A percentile compares a stretch with the other conserved stretches of the same genome.
Conservation (phyloP, 345 rosid genomes). For the Salix exigua region DNA sequence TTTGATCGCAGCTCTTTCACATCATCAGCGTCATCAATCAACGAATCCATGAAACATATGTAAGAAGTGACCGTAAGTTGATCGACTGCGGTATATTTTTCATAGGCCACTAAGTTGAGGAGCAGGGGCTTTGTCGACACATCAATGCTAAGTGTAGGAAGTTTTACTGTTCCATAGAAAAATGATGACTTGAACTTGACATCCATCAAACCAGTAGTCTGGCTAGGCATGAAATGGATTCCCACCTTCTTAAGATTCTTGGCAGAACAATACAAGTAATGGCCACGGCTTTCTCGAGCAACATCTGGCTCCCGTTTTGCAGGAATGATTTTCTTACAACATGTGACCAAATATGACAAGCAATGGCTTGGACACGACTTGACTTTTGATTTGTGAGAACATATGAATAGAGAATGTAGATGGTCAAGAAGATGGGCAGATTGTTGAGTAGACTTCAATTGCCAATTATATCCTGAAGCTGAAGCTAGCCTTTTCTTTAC, state of each 20-base stretch:
- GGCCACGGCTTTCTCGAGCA: too few relatives aligned
- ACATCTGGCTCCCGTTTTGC: too few relatives aligned
- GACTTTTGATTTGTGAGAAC: too few relatives aligned
- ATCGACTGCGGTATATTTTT: constrained; percentile 3
- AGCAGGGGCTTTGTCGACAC: constrained; percentile 15
- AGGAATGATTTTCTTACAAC: too few relatives aligned
- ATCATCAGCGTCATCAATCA: constrained; percentile 15
- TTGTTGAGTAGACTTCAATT: too few relatives aligned
- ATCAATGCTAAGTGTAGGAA: constrained; percentile 15
- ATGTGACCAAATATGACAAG: too few relatives aligned
- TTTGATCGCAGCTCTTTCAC: constrained; percentile 12
- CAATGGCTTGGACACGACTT: too few relatives aligned
- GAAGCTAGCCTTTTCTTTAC: too few relatives aligned
- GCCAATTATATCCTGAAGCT: too few relatives aligned
- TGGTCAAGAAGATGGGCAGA: neutral
- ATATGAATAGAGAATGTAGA: neutral
- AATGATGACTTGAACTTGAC: neutral
- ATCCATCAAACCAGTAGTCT: neutral
- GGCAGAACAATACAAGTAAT: neutral
- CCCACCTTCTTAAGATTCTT: neutral
- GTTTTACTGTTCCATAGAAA: neutral
- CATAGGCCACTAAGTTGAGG: constrained; percentile 10
- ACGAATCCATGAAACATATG: constrained; percentile 15
- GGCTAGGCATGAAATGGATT: neutral
- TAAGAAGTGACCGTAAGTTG: constrained; percentile 10